Percentiles rank a stretch among this genome's conserved stretches.
These are phyloP conservation scores for Antitrichia curtipendula DNA, from an alignment of 225 moss, liverwort and hornwort species.

Conservation along the genomic window DNA sequence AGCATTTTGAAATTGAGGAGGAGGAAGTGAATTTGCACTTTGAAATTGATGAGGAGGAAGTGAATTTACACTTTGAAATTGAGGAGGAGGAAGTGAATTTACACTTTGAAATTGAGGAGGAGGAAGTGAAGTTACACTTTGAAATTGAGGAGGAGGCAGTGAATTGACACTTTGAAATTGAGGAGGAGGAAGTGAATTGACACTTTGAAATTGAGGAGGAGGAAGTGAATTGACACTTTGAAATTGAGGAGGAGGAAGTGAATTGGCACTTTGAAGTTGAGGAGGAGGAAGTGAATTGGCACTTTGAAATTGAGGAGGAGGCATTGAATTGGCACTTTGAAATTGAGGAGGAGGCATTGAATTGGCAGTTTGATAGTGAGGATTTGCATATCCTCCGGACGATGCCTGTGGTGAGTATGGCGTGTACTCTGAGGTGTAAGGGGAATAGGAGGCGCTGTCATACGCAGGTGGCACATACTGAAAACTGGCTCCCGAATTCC, in stretches of 20 bases:
- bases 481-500: background rate
- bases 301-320: background rate
- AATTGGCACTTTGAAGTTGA: background rate
- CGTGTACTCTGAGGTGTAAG: background rate
- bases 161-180: background rate
- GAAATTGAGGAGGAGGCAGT: background rate
- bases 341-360: background rate
- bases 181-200: background rate
- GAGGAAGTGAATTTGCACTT: background rate
- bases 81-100: background rate
- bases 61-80: background rate
- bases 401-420: slow-evolving; percentile 1
- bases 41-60: background rate
- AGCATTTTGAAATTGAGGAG: background rate
- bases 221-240: background rate
- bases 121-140: background rate
- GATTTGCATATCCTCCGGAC: background rate
- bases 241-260: background rate
- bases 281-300: background rate
- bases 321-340: background rate
- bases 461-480: background rate
- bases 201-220: background rate
- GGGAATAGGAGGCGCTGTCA: background rate
- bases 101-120: background rate
- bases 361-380: background rate